A percentile compares a stretch with the other conserved stretches of the same genome.
phyloP scores from a whole-genome alignment of 352 stramenopile genomes.

The Peronospora belbahrii region DNA sequence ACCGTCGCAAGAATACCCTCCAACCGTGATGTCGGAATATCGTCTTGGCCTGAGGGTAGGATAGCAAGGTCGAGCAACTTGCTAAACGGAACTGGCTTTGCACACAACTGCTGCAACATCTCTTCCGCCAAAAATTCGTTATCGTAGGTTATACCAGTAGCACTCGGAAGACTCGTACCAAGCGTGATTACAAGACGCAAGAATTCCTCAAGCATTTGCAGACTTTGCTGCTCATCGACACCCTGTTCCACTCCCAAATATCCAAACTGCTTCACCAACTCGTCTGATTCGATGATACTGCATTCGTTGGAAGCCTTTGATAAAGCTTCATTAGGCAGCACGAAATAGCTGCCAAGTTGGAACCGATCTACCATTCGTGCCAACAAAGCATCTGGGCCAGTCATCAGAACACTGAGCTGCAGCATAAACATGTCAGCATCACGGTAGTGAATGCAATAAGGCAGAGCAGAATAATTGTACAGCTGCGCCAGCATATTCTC shows the following conservation, averaged over 20 bases:
- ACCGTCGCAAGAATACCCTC: constrained; percentile 60
- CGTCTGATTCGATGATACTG: constrained; percentile 1
- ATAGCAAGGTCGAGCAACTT: constrained; percentile 76
- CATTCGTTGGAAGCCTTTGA: constrained; percentile 5
- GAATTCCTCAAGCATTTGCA: constrained; percentile 82
- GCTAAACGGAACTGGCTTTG: constrained; percentile 75
- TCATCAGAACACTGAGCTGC: constrained; percentile 59
- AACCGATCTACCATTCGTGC: constrained; percentile 73
- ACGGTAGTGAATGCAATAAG: constrained; percentile 83
- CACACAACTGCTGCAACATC: constrained; percentile 79
- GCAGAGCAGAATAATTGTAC: constrained; percentile 85
- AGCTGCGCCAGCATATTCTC: constrained; percentile 87
- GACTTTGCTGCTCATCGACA: constrained; percentile 59
- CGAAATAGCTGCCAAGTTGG: constrained; percentile 64
- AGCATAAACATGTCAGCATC: constrained; percentile 77
- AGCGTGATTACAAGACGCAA: constrained; percentile 70
- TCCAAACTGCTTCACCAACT: constrained; percentile 25
- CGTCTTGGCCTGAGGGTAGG: constrained; percentile 75
- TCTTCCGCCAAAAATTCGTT: constrained; percentile 73
- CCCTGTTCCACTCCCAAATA: constrained; percentile 50
- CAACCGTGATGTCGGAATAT: constrained; percentile 57
- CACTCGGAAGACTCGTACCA: constrained; percentile 62
- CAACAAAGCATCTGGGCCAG: constrained; percentile 54
- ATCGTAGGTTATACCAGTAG: constrained; percentile 51
- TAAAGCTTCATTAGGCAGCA: constrained; percentile 14